A percentile compares a stretch with the other conserved stretches of the same genome.
Evolutionary conservation across 306 rosid genomes (phyloP).

Genomic region (Geum urbanum): DNA sequence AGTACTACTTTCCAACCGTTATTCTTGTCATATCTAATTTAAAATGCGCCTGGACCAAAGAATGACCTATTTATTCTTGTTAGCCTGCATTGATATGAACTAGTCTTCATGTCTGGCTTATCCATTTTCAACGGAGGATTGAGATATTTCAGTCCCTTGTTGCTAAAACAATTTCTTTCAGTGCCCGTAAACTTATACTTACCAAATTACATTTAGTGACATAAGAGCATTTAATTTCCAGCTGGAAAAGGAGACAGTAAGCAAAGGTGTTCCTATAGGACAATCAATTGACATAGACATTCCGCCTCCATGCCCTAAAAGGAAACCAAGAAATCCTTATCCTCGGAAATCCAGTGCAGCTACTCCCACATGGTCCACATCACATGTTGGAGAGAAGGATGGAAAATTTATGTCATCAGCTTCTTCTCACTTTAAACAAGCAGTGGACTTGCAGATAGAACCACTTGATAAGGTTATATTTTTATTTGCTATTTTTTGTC

Average conservation of each 20-base stretch:
- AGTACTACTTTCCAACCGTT: constrained; percentile 21
- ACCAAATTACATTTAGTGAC: constrained; percentile 22
- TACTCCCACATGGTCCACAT: constrained; percentile 42
- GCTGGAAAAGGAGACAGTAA: constrained; percentile 88
- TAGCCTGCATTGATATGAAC: constrained; percentile 11
- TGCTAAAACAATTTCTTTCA: constrained; percentile 9
- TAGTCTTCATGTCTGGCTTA: constrained; percentile 8
- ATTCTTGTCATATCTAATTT: constrained; percentile 21
- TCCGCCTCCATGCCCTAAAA: constrained; percentile 97
- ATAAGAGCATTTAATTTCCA: constrained; percentile 33
- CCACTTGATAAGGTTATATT: no score
- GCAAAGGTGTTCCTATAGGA: constrained; percentile 69
- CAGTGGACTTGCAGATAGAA: no score
- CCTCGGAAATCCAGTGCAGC: constrained; percentile 67
- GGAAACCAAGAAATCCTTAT: constrained; percentile 90
- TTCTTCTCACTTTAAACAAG: no score
- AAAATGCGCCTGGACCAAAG: constrained; percentile 22
- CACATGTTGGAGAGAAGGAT: constrained; percentile 56
- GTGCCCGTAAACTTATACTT: constrained; percentile 10
- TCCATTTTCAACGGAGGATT: constrained; percentile 19
- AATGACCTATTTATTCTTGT: no score
- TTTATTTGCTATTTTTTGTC: no score
- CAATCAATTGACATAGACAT: constrained; percentile 76
- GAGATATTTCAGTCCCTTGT: no score
- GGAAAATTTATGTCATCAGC: constrained; percentile 48